Percentiles rank a stretch among this genome's conserved stretches.
Conservation (phyloP, 257 asterid genomes). For the Euphrasia confusa region DNA sequence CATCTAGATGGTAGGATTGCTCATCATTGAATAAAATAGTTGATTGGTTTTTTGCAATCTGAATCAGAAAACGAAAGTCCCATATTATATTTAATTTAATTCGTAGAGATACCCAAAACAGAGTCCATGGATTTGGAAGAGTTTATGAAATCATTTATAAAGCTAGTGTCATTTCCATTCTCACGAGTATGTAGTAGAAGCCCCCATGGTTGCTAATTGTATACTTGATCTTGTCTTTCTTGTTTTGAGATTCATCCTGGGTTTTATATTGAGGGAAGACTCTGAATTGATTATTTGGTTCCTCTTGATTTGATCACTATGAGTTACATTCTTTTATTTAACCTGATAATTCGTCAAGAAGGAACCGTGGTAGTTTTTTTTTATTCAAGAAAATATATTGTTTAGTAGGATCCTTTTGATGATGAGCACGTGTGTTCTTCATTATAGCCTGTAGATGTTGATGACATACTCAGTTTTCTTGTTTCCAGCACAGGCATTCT, state of each 20-base stretch:
- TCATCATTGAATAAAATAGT: slow-evolving; percentile 10
- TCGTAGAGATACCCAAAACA: not conserved
- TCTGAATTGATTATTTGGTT: slow-evolving; percentile 14
- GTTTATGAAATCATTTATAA: slow-evolving; percentile 3
- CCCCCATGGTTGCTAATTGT: not conserved
- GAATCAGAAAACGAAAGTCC: not conserved
- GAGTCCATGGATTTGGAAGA: not conserved
- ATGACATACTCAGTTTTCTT: slow-evolving; percentile 9
- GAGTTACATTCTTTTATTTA: not conserved
- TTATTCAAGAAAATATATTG: not conserved
- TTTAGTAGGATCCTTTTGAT: not conserved
- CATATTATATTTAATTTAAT: not conserved
- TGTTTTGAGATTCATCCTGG: slow-evolving; percentile 4
- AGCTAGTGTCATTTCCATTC: not conserved
- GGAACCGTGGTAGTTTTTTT: not conserved
- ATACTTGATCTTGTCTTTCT: slow-evolving; percentile 14
- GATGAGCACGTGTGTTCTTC: not conserved
- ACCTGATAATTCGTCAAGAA: not conserved
- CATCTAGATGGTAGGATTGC: slow-evolving; percentile 4
- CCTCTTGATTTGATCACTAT: slow-evolving; percentile 1
- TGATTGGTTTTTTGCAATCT: slow-evolving; percentile 5
- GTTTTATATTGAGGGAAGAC: not conserved
- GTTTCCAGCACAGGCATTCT: slow-evolving; percentile 45
- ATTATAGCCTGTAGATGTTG: slow-evolving; percentile 2
- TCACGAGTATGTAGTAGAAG: not conserved